These are phyloP conservation scores for Aureobasidium vineae DNA, from an alignment of 2,329 filamentous ascomycete species.

Conservation along the genomic window DNA sequence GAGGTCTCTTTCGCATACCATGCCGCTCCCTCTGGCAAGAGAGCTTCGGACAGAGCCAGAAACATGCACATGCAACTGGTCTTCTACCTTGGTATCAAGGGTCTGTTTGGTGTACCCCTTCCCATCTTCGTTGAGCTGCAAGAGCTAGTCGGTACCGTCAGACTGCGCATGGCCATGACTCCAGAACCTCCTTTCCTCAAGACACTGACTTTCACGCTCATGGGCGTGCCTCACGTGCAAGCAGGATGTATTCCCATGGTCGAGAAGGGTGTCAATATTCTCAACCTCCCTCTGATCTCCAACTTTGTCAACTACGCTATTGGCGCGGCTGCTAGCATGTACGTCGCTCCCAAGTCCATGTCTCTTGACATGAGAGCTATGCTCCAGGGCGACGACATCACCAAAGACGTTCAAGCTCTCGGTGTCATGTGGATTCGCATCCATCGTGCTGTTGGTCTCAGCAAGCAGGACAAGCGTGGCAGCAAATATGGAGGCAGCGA, in stretches of 20 bases:
- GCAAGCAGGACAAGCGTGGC: constrained; percentile 84
- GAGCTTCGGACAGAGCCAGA: constrained; percentile 75
- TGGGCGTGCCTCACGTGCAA: constrained; percentile 86
- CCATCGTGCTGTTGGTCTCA: constrained; percentile 80
- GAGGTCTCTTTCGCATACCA: constrained; percentile 91
- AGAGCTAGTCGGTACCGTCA: constrained; percentile 82
- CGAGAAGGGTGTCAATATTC: constrained; percentile 78
- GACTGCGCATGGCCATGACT: constrained; percentile 77
- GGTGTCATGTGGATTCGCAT: constrained; percentile 93
- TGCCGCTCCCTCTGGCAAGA: constrained; percentile 68
- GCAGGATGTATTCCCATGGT: constrained; percentile 91
- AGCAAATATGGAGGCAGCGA: constrained; percentile 86
- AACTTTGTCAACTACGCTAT: constrained; percentile 96
- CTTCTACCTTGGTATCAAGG: constrained; percentile 88
- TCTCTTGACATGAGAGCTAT: constrained; percentile 87
- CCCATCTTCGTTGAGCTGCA: constrained; percentile 89
- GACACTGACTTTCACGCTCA: constrained; percentile 86
- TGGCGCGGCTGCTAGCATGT: constrained; percentile 79
- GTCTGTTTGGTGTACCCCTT: constrained; percentile 82
- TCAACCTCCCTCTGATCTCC: constrained; percentile 72
- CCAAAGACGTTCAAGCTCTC: constrained; percentile 81
- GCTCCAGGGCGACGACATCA: constrained; percentile 85
- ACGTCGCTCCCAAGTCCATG: constrained; percentile 85
- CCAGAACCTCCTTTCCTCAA: constrained; percentile 92
- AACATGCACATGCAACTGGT: constrained; percentile 98